Percentiles rank a stretch among this genome's conserved stretches.
Conservation (phyloP, 176 grass and related monocot genomes). For the Saccharum officinarum region DNA sequence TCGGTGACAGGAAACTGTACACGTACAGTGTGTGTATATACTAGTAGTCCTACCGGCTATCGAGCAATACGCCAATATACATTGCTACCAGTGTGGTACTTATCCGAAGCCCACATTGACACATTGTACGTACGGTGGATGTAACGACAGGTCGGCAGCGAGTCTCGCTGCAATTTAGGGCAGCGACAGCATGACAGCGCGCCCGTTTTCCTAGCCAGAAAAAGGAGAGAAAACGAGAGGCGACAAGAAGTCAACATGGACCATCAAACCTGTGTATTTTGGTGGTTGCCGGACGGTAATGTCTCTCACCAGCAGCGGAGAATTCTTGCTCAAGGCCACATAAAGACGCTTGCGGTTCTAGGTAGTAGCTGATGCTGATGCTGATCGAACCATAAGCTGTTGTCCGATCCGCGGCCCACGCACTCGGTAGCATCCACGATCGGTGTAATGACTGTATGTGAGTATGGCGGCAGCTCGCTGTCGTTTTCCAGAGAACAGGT, state of each 20-base stretch:
- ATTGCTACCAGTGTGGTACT: neutral
- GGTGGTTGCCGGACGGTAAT: neutral
- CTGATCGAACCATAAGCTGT: neutral
- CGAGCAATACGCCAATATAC: too few species aligned
- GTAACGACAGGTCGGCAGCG: neutral
- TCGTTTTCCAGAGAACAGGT: neutral
- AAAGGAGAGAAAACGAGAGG: neutral
- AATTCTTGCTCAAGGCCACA: neutral
- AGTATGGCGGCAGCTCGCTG: neutral
- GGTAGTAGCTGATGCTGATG: neutral
- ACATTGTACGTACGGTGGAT: neutral
- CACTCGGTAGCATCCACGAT: neutral
- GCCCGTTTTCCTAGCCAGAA: neutral
- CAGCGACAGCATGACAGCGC: neutral
- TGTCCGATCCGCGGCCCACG: constrained; percentile 12
- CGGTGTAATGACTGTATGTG: neutral
- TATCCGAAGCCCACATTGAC: neutral
- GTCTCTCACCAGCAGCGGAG: neutral
- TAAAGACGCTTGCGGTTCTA: neutral
- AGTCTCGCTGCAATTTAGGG: neutral
- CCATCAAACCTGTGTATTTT: neutral
- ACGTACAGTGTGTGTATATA: too few species aligned
- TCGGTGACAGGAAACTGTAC: neutral
- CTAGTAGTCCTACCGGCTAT: too few species aligned
- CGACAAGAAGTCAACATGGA: constrained; percentile 7